phyloP scores from a whole-genome alignment of 768 basidiomycete genomes.

The Kwoniella heveanensis region DNA sequence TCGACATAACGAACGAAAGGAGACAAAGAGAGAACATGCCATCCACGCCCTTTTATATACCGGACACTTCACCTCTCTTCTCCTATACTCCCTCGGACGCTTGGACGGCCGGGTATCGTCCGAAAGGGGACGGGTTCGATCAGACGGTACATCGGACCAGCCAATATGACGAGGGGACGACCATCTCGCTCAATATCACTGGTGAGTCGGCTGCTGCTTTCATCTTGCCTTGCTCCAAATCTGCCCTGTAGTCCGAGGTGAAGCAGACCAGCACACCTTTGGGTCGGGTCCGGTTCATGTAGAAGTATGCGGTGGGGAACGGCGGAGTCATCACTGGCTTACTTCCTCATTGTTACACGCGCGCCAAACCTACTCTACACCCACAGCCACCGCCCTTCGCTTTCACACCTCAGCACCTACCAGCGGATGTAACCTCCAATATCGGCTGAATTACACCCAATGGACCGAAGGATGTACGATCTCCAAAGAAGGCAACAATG shows the following conservation, averaged over 20 bases:
- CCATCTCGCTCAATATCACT: constrained; percentile 24
- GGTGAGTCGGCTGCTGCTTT: constrained; percentile 16
- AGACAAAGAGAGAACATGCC: no score
- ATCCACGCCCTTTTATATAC: constrained; percentile 37
- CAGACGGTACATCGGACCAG: constrained; percentile 26
- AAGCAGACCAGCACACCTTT: no score
- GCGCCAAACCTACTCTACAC: no score
- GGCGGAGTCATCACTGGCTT: no score
- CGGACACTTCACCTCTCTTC: constrained; percentile 45
- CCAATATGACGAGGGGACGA: not conserved
- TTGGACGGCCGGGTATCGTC: constrained; percentile 36
- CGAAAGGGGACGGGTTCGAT: constrained; percentile 29
- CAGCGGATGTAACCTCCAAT: constrained; percentile 4
- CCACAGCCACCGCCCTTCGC: constrained; percentile 7
- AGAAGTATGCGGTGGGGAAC: no score
- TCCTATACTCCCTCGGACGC: constrained; percentile 24
- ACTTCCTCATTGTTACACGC: no score
- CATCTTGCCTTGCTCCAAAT: no score
- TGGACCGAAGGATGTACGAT: constrained; percentile 15
- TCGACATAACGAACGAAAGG: no score
- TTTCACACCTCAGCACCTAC: constrained; percentile 14
- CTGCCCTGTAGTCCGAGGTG: no score
- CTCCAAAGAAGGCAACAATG: not conserved
- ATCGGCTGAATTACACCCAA: constrained; percentile 20
- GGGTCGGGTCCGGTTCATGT: no score